phyloP scores from a whole-genome alignment of 139 green algal species.

The Pleodorina starrii region DNA sequence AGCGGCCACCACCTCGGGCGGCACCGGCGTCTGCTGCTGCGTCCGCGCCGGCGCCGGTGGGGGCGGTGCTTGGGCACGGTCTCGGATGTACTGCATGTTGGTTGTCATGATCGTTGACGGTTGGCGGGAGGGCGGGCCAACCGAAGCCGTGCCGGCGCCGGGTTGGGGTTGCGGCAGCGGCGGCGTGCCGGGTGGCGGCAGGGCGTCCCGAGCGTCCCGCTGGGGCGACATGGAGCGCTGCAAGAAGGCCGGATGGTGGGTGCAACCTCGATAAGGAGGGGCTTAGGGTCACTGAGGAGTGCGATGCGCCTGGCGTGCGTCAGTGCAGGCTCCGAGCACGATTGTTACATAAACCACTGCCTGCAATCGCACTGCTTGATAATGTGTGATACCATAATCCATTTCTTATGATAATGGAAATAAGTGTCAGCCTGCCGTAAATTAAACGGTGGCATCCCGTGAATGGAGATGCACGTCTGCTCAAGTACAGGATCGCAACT shows the following conservation, averaged over 20 bases:
- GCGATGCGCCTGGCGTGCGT: no score
- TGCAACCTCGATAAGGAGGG: no score
- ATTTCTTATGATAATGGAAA: no score
- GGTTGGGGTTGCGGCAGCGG: background rate
- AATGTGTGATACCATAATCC: no score
- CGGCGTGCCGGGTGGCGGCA: background rate
- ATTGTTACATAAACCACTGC: no score
- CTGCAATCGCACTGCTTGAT: no score
- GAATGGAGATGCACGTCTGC: no score
- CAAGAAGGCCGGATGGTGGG: background rate
- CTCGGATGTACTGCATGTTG: constrained; percentile 13
- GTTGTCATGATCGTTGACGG: background rate
- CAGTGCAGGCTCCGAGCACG: no score
- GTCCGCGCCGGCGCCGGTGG: background rate
- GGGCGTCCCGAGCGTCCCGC: background rate
- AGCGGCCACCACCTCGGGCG: background rate
- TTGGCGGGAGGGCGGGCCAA: background rate
- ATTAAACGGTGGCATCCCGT: no score
- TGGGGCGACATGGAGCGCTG: background rate
- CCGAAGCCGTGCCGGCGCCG: background rate
- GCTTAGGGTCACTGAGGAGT: no score
- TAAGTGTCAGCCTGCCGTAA: no score
- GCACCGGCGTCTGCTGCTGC: background rate
- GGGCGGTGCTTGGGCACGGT: background rate
- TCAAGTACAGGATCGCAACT: no score